Percentiles rank a stretch among this genome's conserved stretches.
These are phyloP conservation scores for Irpex sp. DNA, from an alignment of 1,284 basidiomycete species.

Conservation along the genomic window DNA sequence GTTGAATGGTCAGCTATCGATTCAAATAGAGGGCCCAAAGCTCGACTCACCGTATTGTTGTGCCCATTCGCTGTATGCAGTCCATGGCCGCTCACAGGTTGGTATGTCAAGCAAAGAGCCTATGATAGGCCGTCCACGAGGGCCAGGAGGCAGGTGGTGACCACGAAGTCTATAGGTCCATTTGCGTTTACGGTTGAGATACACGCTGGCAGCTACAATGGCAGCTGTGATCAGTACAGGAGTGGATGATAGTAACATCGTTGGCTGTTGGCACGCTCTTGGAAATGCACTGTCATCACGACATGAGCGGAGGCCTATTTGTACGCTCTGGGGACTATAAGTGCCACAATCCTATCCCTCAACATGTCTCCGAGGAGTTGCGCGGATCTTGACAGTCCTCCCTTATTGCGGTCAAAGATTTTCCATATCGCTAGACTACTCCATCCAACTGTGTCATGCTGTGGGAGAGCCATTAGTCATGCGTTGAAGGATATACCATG, in stretches of 20 bases:
- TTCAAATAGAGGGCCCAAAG: too few relatives aligned
- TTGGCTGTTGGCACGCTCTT: background rate
- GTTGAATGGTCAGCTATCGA: too few relatives aligned
- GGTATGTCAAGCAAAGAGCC: background rate
- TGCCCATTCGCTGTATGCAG: slow-evolving; percentile 6
- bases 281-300: too few relatives aligned
- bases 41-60: slow-evolving; percentile 7
- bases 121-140: background rate
- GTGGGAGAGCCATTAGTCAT: too few relatives aligned
- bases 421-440: too few relatives aligned
- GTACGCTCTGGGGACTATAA: too few relatives aligned
- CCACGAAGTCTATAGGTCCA: background rate
- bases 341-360: too few relatives aligned
- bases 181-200: background rate
- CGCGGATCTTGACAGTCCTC: background rate
- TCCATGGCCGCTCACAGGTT: background rate
- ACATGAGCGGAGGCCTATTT: too few relatives aligned
- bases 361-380: too few relatives aligned
- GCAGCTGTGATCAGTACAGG: background rate
- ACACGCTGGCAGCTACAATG: background rate
- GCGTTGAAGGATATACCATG: too few relatives aligned
- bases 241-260: background rate
- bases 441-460: too few relatives aligned
- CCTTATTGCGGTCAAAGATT: background rate
- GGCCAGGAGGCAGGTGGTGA: background rate